phyloP scores from a whole-genome alignment of 2,329 filamentous ascomycete species.

The Didymella pomorum region DNA sequence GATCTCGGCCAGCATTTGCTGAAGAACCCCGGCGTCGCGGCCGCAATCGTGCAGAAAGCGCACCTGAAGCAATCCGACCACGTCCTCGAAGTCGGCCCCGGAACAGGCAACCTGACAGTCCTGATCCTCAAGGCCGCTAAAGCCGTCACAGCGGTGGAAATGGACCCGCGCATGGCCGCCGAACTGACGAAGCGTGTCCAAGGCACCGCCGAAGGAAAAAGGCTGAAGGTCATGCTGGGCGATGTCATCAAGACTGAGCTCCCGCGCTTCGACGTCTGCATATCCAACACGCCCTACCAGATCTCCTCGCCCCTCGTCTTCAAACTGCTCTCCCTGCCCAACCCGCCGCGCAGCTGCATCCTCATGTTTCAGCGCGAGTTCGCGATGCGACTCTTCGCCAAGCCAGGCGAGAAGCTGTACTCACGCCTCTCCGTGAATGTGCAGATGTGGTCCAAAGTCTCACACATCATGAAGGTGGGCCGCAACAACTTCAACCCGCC shows the following conservation, averaged over 20 bases:
- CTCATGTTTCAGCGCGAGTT: constrained; percentile 99
- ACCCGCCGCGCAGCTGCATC: constrained; percentile 81
- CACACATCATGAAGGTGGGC: constrained; percentile 87
- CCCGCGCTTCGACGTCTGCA: constrained; percentile 80
- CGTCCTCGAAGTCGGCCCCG: constrained; percentile 91
- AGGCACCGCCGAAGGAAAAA: constrained; percentile 78
- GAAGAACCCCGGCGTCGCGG: constrained; percentile 87
- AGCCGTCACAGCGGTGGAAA: constrained; percentile 84
- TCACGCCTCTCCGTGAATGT: constrained; percentile 90
- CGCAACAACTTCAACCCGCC: constrained; percentile 97
- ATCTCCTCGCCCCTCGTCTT: constrained; percentile 94
- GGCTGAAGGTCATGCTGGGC: constrained; percentile 86
- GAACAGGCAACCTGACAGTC: constrained; percentile 88
- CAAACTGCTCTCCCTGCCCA: constrained; percentile 81
- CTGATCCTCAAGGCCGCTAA: constrained; percentile 88
- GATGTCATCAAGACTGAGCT: constrained; percentile 90
- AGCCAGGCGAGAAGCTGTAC: constrained; percentile 88
- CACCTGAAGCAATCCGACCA: constrained; percentile 85
- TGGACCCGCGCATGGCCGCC: constrained; percentile 95
- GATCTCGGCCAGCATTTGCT: constrained; percentile 90
- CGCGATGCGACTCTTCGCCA: constrained; percentile 86
- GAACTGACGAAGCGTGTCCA: constrained; percentile 94
- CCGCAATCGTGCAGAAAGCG: constrained; percentile 85
- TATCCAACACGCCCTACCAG: constrained; percentile 77
- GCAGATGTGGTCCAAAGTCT: constrained; percentile 85